These are phyloP conservation scores for Clathrospora elynae DNA, from an alignment of 2,329 filamentous ascomycete species.

Conservation along the genomic window DNA sequence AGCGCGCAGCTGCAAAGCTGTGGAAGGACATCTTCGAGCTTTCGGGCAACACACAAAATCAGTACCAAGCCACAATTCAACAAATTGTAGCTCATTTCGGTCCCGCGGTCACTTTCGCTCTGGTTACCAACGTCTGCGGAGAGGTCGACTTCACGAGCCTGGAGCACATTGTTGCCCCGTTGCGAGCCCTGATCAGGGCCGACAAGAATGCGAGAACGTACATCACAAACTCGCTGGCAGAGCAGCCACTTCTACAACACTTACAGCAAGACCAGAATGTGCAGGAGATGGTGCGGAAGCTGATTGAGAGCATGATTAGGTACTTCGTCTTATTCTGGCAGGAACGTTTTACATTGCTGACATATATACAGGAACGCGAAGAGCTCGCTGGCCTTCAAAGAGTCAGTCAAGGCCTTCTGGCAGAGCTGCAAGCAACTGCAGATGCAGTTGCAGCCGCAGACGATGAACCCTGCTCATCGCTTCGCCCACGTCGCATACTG, in stretches of 20 bases:
- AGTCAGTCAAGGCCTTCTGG: constrained; percentile 45
- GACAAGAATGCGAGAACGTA: constrained; percentile 41
- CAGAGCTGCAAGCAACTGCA: constrained; percentile 45
- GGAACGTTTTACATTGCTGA: constrained; percentile 18
- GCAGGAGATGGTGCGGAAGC: constrained; percentile 42
- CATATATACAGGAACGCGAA: constrained; percentile 44
- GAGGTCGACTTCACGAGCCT: constrained; percentile 44
- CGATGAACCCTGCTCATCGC: constrained; percentile 36
- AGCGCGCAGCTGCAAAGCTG: constrained; percentile 73
- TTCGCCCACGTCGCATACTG: constrained; percentile 22
- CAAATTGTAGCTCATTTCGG: constrained; percentile 47
- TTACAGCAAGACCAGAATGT: constrained; percentile 36
- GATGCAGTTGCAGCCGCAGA: constrained; percentile 43
- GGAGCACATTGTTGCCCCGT: constrained; percentile 39
- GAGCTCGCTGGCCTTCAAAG: constrained; percentile 40
- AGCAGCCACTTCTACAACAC: constrained; percentile 37
- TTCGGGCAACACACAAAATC: constrained; percentile 32
- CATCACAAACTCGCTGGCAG: constrained; percentile 37
- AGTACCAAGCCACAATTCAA: constrained; percentile 38
- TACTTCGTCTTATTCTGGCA: constrained; percentile 13
- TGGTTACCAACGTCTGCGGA: constrained; percentile 44
- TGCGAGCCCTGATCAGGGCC: constrained; percentile 40
- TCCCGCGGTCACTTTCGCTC: constrained; percentile 34
- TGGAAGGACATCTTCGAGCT: constrained; percentile 60
- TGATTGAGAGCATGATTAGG: constrained; percentile 43